These are phyloP conservation scores for Pseudogymnoascus sp. DNA, from an alignment of 2,329 filamentous ascomycete species.

Conservation along the genomic window DNA sequence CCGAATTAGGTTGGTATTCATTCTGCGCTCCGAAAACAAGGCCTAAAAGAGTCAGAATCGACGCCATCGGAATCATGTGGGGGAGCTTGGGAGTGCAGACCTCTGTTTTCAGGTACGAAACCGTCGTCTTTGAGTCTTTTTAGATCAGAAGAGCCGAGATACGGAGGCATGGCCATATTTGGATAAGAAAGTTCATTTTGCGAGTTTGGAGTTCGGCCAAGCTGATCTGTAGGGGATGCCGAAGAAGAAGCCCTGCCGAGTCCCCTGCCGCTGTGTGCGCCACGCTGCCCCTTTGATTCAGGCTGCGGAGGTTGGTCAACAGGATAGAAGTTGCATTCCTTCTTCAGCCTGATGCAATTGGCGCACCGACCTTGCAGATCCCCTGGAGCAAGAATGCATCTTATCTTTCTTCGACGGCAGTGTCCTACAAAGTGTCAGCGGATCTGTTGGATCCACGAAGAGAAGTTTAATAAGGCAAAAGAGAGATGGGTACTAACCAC, in stretches of 20 bases:
- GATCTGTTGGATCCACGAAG: background rate
- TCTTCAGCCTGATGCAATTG: conserved; percentile 90
- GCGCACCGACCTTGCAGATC: conserved; percentile 71
- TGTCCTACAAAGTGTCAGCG: conserved; percentile 51
- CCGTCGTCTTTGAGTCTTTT: conserved; percentile 31
- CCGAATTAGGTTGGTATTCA: conserved; percentile 8
- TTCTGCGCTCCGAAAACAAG: conserved; percentile 1
- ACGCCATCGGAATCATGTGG: background rate
- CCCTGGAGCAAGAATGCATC: conserved; percentile 69
- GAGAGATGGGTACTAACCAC: conserved; percentile 57
- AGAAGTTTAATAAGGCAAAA: conserved; percentile 10
- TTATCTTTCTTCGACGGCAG: conserved; percentile 86
- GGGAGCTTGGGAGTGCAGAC: conserved; percentile 13
- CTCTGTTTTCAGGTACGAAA: conserved; percentile 27
- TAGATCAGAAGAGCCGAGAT: conserved; percentile 35
- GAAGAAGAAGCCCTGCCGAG: conserved; percentile 22
- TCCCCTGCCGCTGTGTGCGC: conserved; percentile 15
- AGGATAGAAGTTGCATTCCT: conserved; percentile 86
- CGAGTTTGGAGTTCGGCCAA: conserved; percentile 35
- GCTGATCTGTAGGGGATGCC: conserved; percentile 40
- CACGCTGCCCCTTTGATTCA: conserved; percentile 33
- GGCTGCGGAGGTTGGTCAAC: conserved; percentile 65
- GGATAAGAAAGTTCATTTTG: conserved; percentile 34
- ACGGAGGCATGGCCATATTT: conserved; percentile 36
- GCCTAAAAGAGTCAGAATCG: background rate